Percentiles rank a stretch among this genome's conserved stretches.
These are phyloP conservation scores for Psilocybe cyanescens DNA, from an alignment of 768 basidiomycete genomes.

Conservation along the genomic window DNA sequence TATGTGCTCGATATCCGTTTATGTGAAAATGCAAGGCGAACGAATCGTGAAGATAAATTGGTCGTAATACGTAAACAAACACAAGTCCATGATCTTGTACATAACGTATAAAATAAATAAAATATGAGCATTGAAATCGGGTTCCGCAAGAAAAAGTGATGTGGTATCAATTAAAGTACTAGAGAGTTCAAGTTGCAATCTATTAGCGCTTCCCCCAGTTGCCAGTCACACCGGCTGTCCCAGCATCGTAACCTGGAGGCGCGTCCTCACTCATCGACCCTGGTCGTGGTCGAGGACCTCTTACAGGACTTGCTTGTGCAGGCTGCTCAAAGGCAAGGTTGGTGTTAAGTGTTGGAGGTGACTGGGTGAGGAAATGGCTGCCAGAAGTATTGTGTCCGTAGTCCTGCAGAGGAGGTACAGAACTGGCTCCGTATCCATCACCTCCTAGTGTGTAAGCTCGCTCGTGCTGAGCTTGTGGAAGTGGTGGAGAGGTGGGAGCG, in stretches of 20 bases:
- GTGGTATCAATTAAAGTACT: not conserved
- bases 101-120: conserved; percentile 18
- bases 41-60: conserved; percentile 7
- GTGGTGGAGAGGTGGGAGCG: conserved; percentile 24
- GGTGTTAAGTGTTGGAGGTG: conserved; percentile 46
- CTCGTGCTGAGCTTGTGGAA: conserved; percentile 35
- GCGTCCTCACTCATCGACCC: conserved; percentile 48
- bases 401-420: conserved; percentile 23
- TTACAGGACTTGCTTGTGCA: conserved; percentile 41
- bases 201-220: conserved; percentile 54
- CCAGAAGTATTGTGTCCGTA: conserved; percentile 7
- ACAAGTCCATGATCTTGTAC: conserved; percentile 24
- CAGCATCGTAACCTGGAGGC: conserved; percentile 71
- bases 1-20: no score
- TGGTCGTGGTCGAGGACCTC: conserved; percentile 44
- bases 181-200: not conserved
- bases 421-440: conserved; percentile 53
- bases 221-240: conserved; percentile 48
- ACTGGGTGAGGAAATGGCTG: conserved; percentile 11
- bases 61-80: conserved; percentile 8
- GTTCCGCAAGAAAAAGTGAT: not conserved
- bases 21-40: not conserved
- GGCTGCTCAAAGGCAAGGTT: conserved; percentile 26
- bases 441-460: conserved; percentile 63
- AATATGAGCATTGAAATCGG: not conserved